Base-by-base conservation (phyloP, 176 grass and related monocot genomes). In the Saccharum officinarum region DNA sequence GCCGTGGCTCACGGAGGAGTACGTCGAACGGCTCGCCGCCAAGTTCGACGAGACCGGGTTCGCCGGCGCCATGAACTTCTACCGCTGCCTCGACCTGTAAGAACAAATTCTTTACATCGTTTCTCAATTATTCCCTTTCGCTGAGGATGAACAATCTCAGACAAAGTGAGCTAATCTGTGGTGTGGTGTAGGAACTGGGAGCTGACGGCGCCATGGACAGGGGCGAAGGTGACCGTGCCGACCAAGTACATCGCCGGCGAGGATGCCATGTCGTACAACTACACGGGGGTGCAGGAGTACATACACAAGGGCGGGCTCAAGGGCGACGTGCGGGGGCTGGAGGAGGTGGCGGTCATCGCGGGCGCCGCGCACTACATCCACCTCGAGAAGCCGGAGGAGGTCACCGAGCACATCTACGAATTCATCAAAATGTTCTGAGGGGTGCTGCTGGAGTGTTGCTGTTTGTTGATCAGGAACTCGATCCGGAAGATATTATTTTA, bases 21-120 rank as follows among this genome's bases (percentile, higher is more conserved):
- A 91, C 57, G 31, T 94, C 23, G 28, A 63, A 1, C 57, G 81
- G 15, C 85, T 89, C 64, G 83, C 89, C 9, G 62, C 66, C 49
- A 94, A 89, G 69, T 87, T 94, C 40, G 50, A 80, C 37, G 41
- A 91, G 78, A 86, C 92, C 8, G 86, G 92, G 6, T 91, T 91
- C 34, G 37, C 89, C 0, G 92, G 89, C 12, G 86, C 79, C 66
- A 73, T 91, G 23, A 91, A 94, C 70, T 91, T 78, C 26, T 87
- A 85, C 88, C 92, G 89, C 9, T 94, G 89, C 76, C 40, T 94
- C 20, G 80, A 94, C 52, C 74, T 91, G 89, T 94, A 86, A 80
- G 91, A 67, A 34, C 47, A 47, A 1, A 14, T 14, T 36, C 34
- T 36, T 36, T 36, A 10, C 4, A 15, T 46, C 44, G 44, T 46